These are phyloP conservation scores for Besnoitia besnoiti DNA, from an alignment of 169 alveolate species.

Conservation along the genomic window DNA sequence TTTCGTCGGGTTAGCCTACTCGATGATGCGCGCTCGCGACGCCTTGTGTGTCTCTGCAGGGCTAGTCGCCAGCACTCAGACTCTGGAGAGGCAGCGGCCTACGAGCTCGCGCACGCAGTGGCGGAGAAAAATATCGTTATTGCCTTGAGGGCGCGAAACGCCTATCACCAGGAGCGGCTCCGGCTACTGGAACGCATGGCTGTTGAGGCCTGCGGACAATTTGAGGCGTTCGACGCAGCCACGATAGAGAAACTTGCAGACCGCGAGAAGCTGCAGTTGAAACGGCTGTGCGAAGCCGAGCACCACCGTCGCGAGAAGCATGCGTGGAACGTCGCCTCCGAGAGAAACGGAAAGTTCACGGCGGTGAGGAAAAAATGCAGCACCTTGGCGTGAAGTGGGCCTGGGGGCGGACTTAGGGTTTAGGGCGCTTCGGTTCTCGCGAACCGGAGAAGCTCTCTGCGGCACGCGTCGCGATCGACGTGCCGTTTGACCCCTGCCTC, in stretches of 20 bases:
- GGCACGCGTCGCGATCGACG: no score
- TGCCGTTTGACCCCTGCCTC: no score
- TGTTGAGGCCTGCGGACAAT: constrained; percentile 44
- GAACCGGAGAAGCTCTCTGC: no score
- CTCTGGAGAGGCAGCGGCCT: constrained; percentile 19
- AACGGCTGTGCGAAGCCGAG: constrained; percentile 36
- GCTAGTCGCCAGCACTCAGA: background rate
- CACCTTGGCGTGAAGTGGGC: no score
- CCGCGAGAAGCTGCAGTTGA: constrained; percentile 6
- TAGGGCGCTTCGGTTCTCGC: no score
- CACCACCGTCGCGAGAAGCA: constrained; percentile 25
- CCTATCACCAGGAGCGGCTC: constrained; percentile 40
- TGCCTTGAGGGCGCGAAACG: constrained; percentile 41
- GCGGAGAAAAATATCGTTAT: constrained; percentile 17
- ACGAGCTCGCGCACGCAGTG: constrained; percentile 27
- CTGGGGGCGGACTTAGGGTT: no score
- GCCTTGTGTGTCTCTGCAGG: no score
- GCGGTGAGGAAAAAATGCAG: constrained; percentile 53
- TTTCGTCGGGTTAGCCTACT: no score
- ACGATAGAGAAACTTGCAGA: constrained; percentile 36
- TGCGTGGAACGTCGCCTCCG: constrained; percentile 28
- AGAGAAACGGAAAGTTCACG: constrained; percentile 45
- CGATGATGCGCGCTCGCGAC: no score
- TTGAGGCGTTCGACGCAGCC: constrained; percentile 46
- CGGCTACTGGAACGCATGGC: constrained; percentile 29